phyloP scores from a whole-genome alignment of 805 yeast species.

The Lachancea thermotolerans region DNA sequence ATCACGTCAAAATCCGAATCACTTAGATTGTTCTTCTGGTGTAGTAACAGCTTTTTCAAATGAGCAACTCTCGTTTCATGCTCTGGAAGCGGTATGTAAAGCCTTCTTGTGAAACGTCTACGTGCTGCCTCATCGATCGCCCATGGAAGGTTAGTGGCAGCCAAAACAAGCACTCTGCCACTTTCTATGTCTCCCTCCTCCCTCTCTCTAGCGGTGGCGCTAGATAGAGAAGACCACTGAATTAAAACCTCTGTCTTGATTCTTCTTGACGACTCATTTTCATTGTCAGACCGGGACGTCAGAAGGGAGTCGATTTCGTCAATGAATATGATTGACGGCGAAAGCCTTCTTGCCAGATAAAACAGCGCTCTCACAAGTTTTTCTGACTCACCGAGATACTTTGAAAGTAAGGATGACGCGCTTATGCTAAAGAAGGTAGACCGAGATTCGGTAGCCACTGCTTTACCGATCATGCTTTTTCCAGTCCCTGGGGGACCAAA shows the following conservation, averaged over 20 bases:
- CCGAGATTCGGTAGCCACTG: slow-evolving; percentile 91
- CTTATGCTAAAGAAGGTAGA: slow-evolving; percentile 89
- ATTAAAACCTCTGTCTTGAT: slow-evolving; percentile 89
- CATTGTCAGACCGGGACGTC: slow-evolving; percentile 59
- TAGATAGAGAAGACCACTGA: slow-evolving; percentile 89
- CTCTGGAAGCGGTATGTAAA: slow-evolving; percentile 93
- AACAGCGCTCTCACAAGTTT: slow-evolving; percentile 86
- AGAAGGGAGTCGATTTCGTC: slow-evolving; percentile 93
- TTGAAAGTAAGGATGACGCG: slow-evolving; percentile 84
- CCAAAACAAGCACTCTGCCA: slow-evolving; percentile 77
- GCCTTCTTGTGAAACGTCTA: slow-evolving; percentile 85
- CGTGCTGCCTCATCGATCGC: slow-evolving; percentile 96
- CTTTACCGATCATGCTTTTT: slow-evolving; percentile 93
- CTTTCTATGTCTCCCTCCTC: slow-evolving; percentile 35
- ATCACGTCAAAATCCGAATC: slow-evolving; percentile 57
- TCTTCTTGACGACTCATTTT: slow-evolving; percentile 81
- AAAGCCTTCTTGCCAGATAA: slow-evolving; percentile 71
- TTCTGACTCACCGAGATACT: slow-evolving; percentile 87
- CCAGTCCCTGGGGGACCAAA: slow-evolving; percentile 99
- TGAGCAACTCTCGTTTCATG: slow-evolving; percentile 73
- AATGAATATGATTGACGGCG: slow-evolving; percentile 91
- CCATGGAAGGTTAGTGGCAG: slow-evolving; percentile 97
- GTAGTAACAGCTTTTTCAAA: slow-evolving; percentile 56
- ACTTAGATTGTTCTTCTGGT: slow-evolving; percentile 60
- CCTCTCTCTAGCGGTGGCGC: slow-evolving; percentile 63